Percentiles rank a stretch among this genome's conserved stretches.
Conservation (phyloP, 371 early-diverging fungal species). For the Parasitella parasitica region DNA sequence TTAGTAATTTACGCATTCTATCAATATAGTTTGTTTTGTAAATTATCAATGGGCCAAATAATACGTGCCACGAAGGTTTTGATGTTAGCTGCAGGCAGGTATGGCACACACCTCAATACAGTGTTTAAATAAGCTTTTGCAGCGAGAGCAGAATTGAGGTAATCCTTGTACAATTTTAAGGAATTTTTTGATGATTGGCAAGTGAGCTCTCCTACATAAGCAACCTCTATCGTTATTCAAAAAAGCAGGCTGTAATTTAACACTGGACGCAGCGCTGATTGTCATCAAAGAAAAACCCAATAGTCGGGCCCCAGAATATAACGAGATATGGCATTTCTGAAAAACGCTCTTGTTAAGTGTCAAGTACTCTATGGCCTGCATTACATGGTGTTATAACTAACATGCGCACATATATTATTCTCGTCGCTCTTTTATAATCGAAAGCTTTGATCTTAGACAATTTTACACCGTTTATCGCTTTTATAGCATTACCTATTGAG, state of each 20-base stretch:
- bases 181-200: slow-evolving; percentile 8
- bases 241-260: not conserved
- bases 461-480: too few relatives aligned
- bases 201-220: slow-evolving; percentile 5
- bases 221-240: not conserved
- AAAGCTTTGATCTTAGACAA: too few relatives aligned
- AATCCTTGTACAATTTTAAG: slow-evolving; percentile 4
- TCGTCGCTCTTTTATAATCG: not conserved
- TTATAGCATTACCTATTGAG: too few relatives aligned
- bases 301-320: slow-evolving; percentile 18
- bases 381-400: slow-evolving; percentile 17
- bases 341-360: slow-evolving; percentile 8
- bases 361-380: slow-evolving; percentile 9
- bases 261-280: slow-evolving; percentile 19
- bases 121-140: not conserved
- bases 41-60: slow-evolving; percentile 13
- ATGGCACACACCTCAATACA: slow-evolving; percentile 6
- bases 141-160: not conserved
- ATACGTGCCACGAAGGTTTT: slow-evolving; percentile 8
- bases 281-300: slow-evolving; percentile 14
- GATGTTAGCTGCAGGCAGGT: slow-evolving; percentile 5
- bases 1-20: too few relatives aligned
- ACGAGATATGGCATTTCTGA: slow-evolving; percentile 14
- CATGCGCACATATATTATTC: slow-evolving; percentile 20
- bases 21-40: too few relatives aligned